Base-by-base conservation (phyloP, 306 rosid genomes). In the Vigna nakashimae region DNA sequence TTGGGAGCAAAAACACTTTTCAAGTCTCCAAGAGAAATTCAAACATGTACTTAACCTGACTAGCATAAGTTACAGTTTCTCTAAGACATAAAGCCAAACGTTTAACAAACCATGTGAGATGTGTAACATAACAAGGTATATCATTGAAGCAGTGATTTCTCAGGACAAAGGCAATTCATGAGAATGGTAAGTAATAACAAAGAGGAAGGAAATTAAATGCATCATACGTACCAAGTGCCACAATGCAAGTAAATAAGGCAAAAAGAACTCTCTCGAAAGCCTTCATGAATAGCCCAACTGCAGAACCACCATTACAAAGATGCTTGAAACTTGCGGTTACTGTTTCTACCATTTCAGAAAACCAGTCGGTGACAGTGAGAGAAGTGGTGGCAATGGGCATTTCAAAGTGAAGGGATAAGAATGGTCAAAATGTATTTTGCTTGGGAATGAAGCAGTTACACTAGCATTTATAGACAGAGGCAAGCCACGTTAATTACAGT, bases 221-320 rank as follows among this genome's bases (percentile, higher is more conserved):
- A 16, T 32, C n/a, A 68, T 76, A 76, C 52, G 17, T 74, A 85
- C 89, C 89, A 0, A 85, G 71, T 14, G 84, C 84, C 38, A 85
- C 15, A 79, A 65, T 45, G 65, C 58, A 71, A 3, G 82, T 66
- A 5, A 85, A 79, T 43, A 52, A 71, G 65, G 67, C 84, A 34
- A 82, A 26, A 52, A 79, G 40, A 60, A 82, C 12, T 51, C 50
- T 73, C 18, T 82, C 82, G 52, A 71, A 2, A 34, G 24, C 14
- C 34, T 36, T 65, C 77, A 57, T 49, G 77, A 79, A 74, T 7
- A 57, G 34, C 7, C 14, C 57, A 74, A 52, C 4, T 13, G 30
- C 66, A 72, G 38, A 68, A 78, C 68, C 52, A 0, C 51, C 69
- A 72, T 45, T 53, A 45, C 66, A 38, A 56, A 20, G 72, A 60